Conservation (phyloP, 805 yeast species). For the Kazachstania martiniae region DNA sequence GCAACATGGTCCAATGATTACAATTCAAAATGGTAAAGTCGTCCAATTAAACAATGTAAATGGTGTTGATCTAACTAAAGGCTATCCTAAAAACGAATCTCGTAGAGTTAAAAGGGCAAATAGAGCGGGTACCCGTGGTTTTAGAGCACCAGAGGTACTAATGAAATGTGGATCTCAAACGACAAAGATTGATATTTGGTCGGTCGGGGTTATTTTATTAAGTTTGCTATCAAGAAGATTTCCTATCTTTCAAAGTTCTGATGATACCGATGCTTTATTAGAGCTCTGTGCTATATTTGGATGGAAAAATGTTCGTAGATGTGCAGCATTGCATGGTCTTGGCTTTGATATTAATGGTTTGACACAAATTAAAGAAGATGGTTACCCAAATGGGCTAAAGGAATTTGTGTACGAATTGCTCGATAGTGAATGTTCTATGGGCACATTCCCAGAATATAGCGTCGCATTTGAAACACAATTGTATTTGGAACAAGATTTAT, state of each 20-base stretch:
- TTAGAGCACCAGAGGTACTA: conserved; percentile 87
- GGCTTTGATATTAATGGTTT: conserved; percentile 64
- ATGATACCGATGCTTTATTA: conserved; percentile 82
- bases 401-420: conserved; percentile 22
- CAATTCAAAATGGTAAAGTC: conserved; percentile 25
- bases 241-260: conserved; percentile 89
- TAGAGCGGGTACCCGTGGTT: conserved; percentile 94
- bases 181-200: conserved; percentile 80
- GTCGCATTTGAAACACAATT: conserved; percentile 56
- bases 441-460: conserved; percentile 58
- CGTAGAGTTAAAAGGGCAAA: conserved; percentile 88
- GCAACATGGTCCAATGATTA: conserved; percentile 16
- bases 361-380: conserved; percentile 31
- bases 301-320: conserved; percentile 51
- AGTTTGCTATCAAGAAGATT: conserved; percentile 71
- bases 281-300: conserved; percentile 83
- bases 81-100: conserved; percentile 79
- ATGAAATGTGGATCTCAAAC: conserved; percentile 79
- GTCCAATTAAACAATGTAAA: conserved; percentile 24
- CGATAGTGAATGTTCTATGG: conserved; percentile 33
- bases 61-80: conserved; percentile 37
- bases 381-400: conserved; percentile 27
- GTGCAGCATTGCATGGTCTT: conserved; percentile 80
- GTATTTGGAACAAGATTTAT: conserved; percentile 31
- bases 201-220: conserved; percentile 79